Base-by-base conservation (phyloP, 805 yeast species). In the Pichia membranifaciens region DNA sequence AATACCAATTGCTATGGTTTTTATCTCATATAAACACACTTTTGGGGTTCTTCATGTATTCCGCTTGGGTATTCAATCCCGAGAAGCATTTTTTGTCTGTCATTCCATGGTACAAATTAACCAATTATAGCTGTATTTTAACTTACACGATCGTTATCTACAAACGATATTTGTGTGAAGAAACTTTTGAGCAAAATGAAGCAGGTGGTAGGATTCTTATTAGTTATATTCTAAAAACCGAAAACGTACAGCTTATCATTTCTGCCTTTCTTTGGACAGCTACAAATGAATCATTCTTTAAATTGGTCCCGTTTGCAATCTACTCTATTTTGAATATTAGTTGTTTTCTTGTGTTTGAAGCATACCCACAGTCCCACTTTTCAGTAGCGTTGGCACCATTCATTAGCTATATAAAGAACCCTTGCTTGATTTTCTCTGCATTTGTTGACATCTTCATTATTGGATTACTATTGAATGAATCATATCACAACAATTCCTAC, bases 281-380 rank as follows among this genome's bases (percentile, higher is more conserved):
- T 9, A 68, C 75, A 0, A 54, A 59, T 3, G 48, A 54, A 3
- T 62, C 61, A 17, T 17, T 65, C n/a, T 45, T 66, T 33, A 72
- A 72, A 49, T 50, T 72, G 38, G 47, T 66, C 23, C 74, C 76
- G 2, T 71, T 70, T 53, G 61, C 65, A n/a, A 58, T 65, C 8
- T 72, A 70, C 50, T 70, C 75, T 3, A 54, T 64, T n/a, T 55
- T 72, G 45, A 72, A 72, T 48, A 51, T 70, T 34, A 54, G 65
- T 25, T 61, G 64, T 20, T 69, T 58, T 48, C 54, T 64, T 38
- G 58, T 63, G 4, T 48, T 58, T 29, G 73, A 71, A 34, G 53
- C 61, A 7, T 66, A 61, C 41, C 71, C 73, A 1, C 47, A 53
- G 1, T 57, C 56, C 13, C 55, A 58, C 2, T 53, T 71, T 12